Evolutionary conservation across 1,139 yeast genomes (phyloP).

Genomic region (Kluyveromyces sp.): DNA sequence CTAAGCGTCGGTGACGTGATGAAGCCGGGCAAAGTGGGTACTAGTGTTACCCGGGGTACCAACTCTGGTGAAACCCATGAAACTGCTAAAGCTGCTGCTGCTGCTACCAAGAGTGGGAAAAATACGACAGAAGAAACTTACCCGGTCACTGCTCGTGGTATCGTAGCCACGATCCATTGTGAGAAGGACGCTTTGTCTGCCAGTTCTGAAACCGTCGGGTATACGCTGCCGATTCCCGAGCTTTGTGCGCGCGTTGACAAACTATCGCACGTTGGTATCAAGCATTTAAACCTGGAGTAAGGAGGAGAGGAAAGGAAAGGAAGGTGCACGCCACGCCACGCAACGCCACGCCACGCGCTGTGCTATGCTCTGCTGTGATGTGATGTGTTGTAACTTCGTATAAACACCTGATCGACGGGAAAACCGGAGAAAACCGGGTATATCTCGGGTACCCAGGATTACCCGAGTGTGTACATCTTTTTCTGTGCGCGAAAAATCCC

Average conservation of each 20-base stretch:
- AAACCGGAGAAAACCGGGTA: too few relatives aligned
- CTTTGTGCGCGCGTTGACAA: conserved; percentile 23
- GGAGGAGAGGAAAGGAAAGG: too few relatives aligned
- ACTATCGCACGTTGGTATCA: conserved; percentile 18
- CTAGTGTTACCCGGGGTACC: neutral
- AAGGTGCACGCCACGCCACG: neutral
- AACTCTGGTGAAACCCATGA: too few relatives aligned
- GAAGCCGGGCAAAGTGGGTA: conserved; percentile 28
- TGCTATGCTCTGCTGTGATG: too few relatives aligned
- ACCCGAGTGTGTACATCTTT: too few relatives aligned
- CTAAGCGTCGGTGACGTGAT: conserved; percentile 26
- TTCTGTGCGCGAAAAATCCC: too few relatives aligned
- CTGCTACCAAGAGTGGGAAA: too few relatives aligned
- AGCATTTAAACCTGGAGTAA: conserved; percentile 13
- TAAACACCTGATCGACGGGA: too few relatives aligned
- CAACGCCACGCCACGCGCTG: too few relatives aligned
- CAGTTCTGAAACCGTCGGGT: conserved; percentile 52
- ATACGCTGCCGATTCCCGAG: conserved; percentile 66
- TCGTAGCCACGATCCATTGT: conserved; percentile 65
- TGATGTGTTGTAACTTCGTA: too few relatives aligned
- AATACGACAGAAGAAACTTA: conserved; percentile 23
- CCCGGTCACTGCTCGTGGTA: conserved; percentile 49
- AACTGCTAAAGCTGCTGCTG: too few relatives aligned
- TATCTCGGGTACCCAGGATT: too few relatives aligned
- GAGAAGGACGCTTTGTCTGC: conserved; percentile 51